Percentiles rank a stretch among this genome's conserved stretches.
Conservation (phyloP, 768 basidiomycete species). For the Pholiota conissans region DNA sequence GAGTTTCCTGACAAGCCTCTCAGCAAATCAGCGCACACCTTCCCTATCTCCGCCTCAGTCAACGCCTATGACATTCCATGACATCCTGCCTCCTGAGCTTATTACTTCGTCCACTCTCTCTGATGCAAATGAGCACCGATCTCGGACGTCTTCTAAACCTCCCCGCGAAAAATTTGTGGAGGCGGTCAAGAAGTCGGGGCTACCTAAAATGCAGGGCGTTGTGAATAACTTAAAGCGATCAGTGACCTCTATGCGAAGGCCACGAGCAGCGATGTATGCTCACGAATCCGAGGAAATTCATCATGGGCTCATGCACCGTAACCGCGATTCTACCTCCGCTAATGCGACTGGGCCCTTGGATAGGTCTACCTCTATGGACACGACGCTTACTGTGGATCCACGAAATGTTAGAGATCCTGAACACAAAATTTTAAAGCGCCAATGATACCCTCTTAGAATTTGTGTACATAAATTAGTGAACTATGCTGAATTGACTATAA, state of each 20-base stretch:
- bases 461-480: no score
- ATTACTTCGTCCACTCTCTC: slow-evolving; percentile 6
- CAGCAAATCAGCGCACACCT: not conserved
- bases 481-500: no score
- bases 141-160: not conserved
- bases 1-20: no score
- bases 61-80: not conserved
- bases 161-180: slow-evolving; percentile 25
- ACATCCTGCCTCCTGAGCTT: slow-evolving; percentile 26
- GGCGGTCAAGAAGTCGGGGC: slow-evolving; percentile 30
- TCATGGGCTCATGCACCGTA: not conserved
- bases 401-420: not conserved
- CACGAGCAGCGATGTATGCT: not conserved
- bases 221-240: slow-evolving; percentile 35
- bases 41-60: not conserved
- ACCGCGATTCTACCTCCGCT: not conserved
- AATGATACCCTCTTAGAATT: not conserved
- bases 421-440: not conserved
- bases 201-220: slow-evolving; percentile 41
- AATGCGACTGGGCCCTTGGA: not conserved
- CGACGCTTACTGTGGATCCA: not conserved
- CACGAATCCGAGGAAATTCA: not conserved
- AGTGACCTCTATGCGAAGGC: slow-evolving; percentile 33
- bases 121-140: slow-evolving; percentile 1
- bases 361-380: not conserved